These are phyloP conservation scores for Trichoderma simmonsii DNA, from an alignment of 2,329 filamentous ascomycete genomes.

Conservation along the genomic window DNA sequence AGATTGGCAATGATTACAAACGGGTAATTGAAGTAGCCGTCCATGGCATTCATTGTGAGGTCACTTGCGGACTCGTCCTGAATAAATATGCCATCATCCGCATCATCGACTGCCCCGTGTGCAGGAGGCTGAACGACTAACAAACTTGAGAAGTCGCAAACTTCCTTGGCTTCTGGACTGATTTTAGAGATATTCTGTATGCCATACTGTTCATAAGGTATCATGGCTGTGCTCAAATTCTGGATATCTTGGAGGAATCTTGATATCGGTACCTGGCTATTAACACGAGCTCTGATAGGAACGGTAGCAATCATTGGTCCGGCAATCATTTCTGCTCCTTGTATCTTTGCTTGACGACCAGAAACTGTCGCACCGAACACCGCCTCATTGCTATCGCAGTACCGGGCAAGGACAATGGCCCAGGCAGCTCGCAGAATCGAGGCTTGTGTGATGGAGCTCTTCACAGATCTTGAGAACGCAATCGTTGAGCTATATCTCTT, in stretches of 20 bases:
- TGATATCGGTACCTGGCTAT: not conserved
- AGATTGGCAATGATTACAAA: not conserved
- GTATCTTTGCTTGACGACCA: conserved; percentile 23
- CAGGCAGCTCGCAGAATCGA: conserved; percentile 28
- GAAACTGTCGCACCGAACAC: conserved; percentile 23
- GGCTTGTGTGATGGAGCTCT: conserved; percentile 23
- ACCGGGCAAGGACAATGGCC: conserved; percentile 35
- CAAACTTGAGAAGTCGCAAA: conserved; percentile 23
- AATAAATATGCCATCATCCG: not conserved
- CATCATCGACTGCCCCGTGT: not conserved
- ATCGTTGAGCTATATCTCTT: conserved; percentile 7
- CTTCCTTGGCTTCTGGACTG: conserved; percentile 15
- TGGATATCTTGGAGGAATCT: conserved; percentile 18
- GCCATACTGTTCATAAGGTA: conserved; percentile 24
- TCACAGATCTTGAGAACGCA: not conserved
- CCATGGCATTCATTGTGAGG: not conserved
- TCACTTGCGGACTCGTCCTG: not conserved
- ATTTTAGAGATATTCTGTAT: conserved; percentile 24
- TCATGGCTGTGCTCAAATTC: conserved; percentile 16
- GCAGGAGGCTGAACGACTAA: conserved; percentile 21
- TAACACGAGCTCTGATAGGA: conserved; percentile 11
- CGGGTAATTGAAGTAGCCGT: conserved; percentile 16
- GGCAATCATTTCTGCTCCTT: conserved; percentile 20
- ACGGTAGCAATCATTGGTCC: conserved; percentile 21
- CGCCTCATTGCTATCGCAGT: conserved; percentile 29